Evolutionary conservation across 2,329 filamentous ascomycete genomes (phyloP), one percentile per base, ranked within the genome.

Genomic region (Aspergillus fructus): DNA sequence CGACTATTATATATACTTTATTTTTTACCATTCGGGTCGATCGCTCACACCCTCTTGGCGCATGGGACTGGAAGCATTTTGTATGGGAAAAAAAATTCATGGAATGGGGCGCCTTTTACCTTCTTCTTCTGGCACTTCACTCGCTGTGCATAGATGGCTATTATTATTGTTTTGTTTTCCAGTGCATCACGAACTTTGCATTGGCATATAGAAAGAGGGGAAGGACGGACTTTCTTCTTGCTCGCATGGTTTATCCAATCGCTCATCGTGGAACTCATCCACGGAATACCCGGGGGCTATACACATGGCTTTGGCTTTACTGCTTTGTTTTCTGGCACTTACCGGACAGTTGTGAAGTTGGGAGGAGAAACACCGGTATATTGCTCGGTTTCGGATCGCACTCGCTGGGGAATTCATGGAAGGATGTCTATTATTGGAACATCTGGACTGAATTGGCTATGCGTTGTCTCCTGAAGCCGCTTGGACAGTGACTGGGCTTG

Each of bases 21-120:
- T 30, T 64, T 63, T 67, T 68, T 64, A 62, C 61, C 48, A 66
- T 74, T 74, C 69, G 62, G 72, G 73, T 74, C 73, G 62, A 68
- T 75, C 73, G 71, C 69, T 75, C 69, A 71, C 68, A 69, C 60
- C 33, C 59, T 62, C 59, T 62, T 65, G 72, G 72, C 72, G 73
- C 69, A 67, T 71, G 64, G 71, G 65, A 62, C 65, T 65, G 60
- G 62, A 59, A 66, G 58, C 60, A 58, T 64, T 63, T 30, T 30
- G 27, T 54, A 62, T 63, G 63, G 58, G 59, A 59, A 53, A 56
- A 59, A 64, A 61, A 63, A 64, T 65, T 67, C 34, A 65, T 60
- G 62, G 68, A 59, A 62, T 58, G 60, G 65, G 69, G 68, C 62
- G 65, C 67, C 63, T 63, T 58, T 46, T 30, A 27, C 9, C 9